A percentile compares a stretch with the other conserved stretches of the same genome.
Evolutionary conservation across 768 basidiomycete species (phyloP).

Genomic region (Termitomyces sp.): DNA sequence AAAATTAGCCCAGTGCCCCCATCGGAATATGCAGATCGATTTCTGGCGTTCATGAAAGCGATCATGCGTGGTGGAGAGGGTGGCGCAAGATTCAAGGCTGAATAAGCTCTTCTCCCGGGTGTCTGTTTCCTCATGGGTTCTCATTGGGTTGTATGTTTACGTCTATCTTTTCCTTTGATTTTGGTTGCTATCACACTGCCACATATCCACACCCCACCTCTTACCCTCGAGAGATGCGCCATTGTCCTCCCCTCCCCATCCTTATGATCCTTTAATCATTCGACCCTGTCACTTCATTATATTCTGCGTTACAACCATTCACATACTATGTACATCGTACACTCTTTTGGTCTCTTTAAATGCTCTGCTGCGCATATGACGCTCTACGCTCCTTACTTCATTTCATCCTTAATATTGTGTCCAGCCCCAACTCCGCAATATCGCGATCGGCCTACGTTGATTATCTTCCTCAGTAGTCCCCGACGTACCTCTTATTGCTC

Average conservation of each 20-base stretch:
- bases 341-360: slow-evolving; percentile 8
- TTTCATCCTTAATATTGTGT: not conserved
- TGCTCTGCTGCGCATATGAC: not conserved
- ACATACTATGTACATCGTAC: slow-evolving; percentile 3
- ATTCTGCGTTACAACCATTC: not conserved
- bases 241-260: not conserved
- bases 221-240: not conserved
- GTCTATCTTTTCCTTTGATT: not conserved
- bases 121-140: not conserved
- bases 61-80: slow-evolving; percentile 80
- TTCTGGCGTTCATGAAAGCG: slow-evolving; percentile 82
- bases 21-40: slow-evolving; percentile 80
- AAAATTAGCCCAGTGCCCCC: slow-evolving; percentile 95
- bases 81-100: slow-evolving; percentile 36
- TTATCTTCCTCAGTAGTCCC: not conserved
- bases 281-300: not conserved
- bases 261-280: not conserved
- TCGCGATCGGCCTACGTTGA: not conserved
- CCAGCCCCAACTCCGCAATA: not conserved
- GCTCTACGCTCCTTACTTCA: slow-evolving; percentile 10
- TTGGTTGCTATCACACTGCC: not conserved
- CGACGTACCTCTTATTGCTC: slow-evolving; percentile 5
- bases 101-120: slow-evolving; percentile 14
- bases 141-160: not conserved
- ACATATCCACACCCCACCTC: not conserved